Percentiles rank a stretch among this genome's conserved stretches.
phyloP scores from a whole-genome alignment of 2,329 filamentous ascomycete genomes.

The Beauveria bassiana region DNA sequence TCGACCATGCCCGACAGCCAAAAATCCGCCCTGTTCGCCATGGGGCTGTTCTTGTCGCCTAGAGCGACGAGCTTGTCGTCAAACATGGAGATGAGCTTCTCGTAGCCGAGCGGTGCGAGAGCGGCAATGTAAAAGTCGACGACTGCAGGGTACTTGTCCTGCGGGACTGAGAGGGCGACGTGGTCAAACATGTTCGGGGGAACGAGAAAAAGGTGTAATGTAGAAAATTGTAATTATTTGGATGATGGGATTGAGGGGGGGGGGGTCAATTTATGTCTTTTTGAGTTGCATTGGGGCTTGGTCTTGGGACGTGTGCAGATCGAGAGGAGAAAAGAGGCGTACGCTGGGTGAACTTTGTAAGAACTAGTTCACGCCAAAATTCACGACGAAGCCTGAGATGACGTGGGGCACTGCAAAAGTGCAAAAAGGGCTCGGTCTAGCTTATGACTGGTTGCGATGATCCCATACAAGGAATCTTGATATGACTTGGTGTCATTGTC shows the following conservation, averaged over 20 bases:
- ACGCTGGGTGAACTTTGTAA: not conserved
- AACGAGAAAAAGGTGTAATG: not conserved
- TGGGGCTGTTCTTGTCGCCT: slow-evolving; percentile 3
- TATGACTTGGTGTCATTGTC: too few relatives aligned
- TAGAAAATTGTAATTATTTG: not conserved
- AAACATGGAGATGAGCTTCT: slow-evolving; percentile 9
- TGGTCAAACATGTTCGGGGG: slow-evolving; percentile 8
- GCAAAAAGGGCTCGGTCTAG: not conserved
- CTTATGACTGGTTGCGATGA: not conserved
- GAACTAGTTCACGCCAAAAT: not conserved
- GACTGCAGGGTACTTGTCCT: slow-evolving; percentile 7
- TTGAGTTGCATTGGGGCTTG: not conserved
- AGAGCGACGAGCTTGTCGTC: slow-evolving; percentile 7
- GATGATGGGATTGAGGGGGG: not conserved
- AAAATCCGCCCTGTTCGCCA: slow-evolving; percentile 6
- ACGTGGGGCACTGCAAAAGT: not conserved
- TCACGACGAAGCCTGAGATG: not conserved
- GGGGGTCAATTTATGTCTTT: not conserved
- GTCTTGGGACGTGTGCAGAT: not conserved
- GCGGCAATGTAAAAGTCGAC: slow-evolving; percentile 9
- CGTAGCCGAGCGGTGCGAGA: slow-evolving; percentile 9
- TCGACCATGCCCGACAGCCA: slow-evolving; percentile 10
- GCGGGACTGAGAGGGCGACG: slow-evolving; percentile 10
- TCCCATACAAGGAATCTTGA: not conserved
- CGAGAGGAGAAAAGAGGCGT: not conserved